Percentiles rank a stretch among this genome's conserved stretches.
Conservation (phyloP, 2,329 filamentous ascomycete genomes). For the Chaetomium olivaceum region DNA sequence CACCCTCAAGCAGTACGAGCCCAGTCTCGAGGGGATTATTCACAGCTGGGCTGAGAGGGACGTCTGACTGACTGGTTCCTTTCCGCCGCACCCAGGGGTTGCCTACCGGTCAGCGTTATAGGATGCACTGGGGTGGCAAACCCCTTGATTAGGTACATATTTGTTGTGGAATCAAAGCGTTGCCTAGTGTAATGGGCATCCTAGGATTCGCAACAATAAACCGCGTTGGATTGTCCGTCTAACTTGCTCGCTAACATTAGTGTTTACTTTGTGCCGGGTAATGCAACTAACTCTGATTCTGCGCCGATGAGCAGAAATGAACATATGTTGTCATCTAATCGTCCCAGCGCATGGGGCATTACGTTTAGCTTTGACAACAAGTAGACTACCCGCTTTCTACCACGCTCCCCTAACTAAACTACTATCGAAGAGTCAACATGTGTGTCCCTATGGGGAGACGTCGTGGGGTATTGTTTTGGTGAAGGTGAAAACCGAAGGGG, state of each 20-base stretch:
- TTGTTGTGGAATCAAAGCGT: neutral
- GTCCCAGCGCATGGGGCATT: too few species aligned
- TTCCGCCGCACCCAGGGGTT: neutral
- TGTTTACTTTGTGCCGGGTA: neutral
- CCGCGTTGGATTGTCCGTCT: neutral
- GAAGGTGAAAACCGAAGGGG: too few species aligned
- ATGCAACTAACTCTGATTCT: neutral
- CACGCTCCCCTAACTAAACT: too few species aligned
- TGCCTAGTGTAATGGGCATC: neutral
- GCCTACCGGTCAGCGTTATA: constrained; percentile 4
- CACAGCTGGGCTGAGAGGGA: constrained; percentile 73
- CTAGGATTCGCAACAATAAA: neutral
- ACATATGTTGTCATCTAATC: too few species aligned
- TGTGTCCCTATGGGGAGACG: too few species aligned
- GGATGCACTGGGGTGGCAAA: neutral
- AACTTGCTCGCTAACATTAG: neutral
- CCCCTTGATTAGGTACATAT: neutral
- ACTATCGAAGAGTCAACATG: too few species aligned
- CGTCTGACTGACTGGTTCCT: constrained; percentile 38
- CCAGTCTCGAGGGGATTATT: constrained; percentile 77
- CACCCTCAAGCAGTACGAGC: constrained; percentile 80
- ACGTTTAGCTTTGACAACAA: too few species aligned
- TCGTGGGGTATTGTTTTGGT: too few species aligned
- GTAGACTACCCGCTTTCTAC: too few species aligned
- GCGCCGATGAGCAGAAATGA: neutral